phyloP scores from a whole-genome alignment of 768 basidiomycete species.

The Chiua virens region DNA sequence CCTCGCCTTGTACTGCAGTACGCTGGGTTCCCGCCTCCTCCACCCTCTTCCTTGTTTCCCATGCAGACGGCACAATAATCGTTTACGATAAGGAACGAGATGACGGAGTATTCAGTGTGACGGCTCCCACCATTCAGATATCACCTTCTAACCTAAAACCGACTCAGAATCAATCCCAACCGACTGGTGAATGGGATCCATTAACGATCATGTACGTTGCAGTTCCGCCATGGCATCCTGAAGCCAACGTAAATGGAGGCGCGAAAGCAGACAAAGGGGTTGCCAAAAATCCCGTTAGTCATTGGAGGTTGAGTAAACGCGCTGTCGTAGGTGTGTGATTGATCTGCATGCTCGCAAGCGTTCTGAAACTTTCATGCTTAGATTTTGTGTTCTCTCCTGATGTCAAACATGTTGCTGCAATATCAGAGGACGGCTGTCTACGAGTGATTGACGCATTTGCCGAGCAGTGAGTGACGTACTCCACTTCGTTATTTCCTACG shows the following conservation, averaged over 20 bases:
- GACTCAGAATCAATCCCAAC: conserved; percentile 24
- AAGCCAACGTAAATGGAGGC: conserved; percentile 32
- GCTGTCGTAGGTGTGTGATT: conserved; percentile 63
- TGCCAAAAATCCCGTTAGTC: conserved; percentile 86
- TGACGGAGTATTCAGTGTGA: conserved; percentile 71
- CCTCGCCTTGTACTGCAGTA: conserved; percentile 83
- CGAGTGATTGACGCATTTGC: conserved; percentile 86
- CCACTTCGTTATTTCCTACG: background rate
- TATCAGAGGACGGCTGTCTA: conserved; percentile 90
- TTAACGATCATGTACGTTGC: conserved; percentile 74
- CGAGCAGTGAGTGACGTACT: conserved; percentile 62
- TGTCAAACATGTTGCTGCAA: conserved; percentile 84
- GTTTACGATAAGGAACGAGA: conserved; percentile 92
- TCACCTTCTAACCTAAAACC: conserved; percentile 29
- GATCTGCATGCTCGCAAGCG: background rate
- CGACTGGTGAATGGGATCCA: conserved; percentile 68
- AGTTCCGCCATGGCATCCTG: conserved; percentile 85
- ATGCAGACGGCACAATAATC: conserved; percentile 86
- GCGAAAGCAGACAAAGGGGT: conserved; percentile 60
- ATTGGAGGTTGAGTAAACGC: conserved; percentile 78
- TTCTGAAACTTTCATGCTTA: conserved; percentile 28
- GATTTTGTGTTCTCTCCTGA: conserved; percentile 95
- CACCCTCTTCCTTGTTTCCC: conserved; percentile 81
- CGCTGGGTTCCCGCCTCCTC: conserved; percentile 83
- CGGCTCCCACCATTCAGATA: conserved; percentile 43